Conservation (phyloP, 2,329 filamentous ascomycete species). For the Ceratocystis papillata region DNA sequence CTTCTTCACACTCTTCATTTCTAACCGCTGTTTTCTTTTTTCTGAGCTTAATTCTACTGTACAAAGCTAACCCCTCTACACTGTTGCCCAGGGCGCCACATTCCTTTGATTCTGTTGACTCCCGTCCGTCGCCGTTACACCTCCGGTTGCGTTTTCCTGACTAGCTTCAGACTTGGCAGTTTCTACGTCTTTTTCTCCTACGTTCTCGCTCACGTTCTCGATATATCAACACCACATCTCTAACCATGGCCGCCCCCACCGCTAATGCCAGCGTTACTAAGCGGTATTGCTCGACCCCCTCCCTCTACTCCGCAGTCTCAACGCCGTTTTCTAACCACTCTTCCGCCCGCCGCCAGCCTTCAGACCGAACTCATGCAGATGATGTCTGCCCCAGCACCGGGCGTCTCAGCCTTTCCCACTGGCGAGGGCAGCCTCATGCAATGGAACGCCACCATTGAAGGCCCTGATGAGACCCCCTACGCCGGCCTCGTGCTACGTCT, state of each 20-base stretch:
- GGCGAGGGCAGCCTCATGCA: conserved; percentile 79
- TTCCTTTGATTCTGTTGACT: not conserved
- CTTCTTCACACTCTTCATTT: not conserved
- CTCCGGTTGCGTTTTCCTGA: not conserved
- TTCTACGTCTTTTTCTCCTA: not conserved
- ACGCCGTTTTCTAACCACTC: conserved; percentile 13
- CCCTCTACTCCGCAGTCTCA: conserved; percentile 24
- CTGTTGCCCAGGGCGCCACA: conserved; percentile 7
- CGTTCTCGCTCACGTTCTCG: not conserved
- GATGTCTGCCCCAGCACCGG: conserved; percentile 89
- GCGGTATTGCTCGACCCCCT: conserved; percentile 43
- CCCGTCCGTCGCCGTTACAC: not conserved
- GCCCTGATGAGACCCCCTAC: conserved; percentile 86
- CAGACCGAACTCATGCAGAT: conserved; percentile 97
- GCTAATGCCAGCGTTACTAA: conserved; percentile 48
- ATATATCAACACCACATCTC: not conserved
- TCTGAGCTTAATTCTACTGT: not conserved
- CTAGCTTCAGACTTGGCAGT: not conserved
- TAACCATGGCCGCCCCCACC: not conserved
- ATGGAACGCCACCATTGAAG: conserved; percentile 90
- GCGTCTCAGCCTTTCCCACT: conserved; percentile 88
- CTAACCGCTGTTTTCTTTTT: not conserved
- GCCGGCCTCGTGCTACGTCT: conserved; percentile 82
- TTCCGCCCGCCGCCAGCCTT: conserved; percentile 45
- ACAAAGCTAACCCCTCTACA: not conserved